Conservation (phyloP, 2,329 filamentous ascomycete species). For the Penicillium brevicompactum region DNA sequence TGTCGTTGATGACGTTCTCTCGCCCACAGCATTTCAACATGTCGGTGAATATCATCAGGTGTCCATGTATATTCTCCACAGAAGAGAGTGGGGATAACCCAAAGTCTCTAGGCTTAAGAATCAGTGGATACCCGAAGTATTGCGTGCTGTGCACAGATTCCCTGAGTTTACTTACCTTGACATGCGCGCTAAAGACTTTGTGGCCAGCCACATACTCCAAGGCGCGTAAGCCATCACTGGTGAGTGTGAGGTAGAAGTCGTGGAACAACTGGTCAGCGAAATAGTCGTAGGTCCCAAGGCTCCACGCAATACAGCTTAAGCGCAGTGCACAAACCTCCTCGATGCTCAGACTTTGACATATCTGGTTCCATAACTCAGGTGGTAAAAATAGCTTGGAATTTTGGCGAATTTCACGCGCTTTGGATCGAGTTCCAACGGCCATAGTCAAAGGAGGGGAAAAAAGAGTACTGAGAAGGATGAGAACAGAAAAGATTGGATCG, state of each 20-base stretch:
- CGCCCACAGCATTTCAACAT: background rate
- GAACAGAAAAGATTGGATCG: background rate
- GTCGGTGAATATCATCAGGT: background rate
- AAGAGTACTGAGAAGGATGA: background rate
- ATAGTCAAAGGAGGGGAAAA: background rate
- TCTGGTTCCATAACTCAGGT: background rate
- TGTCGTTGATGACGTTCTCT: background rate
- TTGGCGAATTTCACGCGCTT: background rate
- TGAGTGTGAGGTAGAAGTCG: background rate
- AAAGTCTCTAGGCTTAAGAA: background rate
- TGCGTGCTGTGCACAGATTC: background rate
- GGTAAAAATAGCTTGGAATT: background rate
- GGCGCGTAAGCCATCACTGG: background rate
- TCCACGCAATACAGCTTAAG: background rate
- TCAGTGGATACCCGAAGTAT: background rate
- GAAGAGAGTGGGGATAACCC: background rate
- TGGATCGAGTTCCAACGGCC: background rate
- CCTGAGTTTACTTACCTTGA: background rate
- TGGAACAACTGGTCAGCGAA: background rate
- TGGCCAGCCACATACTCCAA: background rate
- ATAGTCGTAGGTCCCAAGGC: background rate
- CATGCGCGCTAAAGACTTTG: background rate
- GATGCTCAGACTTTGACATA: background rate
- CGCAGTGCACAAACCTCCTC: background rate
- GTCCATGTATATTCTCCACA: background rate